Conservation (phyloP, 2,329 filamentous ascomycete species). For the Thermoascus crustaceus region DNA sequence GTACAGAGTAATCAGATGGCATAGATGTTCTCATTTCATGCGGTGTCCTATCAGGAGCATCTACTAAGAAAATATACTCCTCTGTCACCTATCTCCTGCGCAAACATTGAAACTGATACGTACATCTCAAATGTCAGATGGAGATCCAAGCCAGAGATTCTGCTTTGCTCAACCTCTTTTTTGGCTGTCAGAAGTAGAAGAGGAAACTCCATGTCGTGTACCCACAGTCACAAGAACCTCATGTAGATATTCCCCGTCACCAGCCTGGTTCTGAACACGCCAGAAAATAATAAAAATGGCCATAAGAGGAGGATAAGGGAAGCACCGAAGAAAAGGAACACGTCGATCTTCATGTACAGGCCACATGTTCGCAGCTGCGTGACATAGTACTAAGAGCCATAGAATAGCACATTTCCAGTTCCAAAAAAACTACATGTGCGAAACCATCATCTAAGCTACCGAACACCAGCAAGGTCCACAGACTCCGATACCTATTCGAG, state of each 20-base stretch:
- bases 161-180: background rate
- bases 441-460: slow-evolving; percentile 8
- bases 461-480: slow-evolving; percentile 8
- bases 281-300: background rate
- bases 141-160: background rate
- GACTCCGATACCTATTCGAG: no score
- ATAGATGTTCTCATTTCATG: no score
- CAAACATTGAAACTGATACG: no score
- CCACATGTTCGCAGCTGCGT: slow-evolving; percentile 15
- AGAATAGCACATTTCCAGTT: slow-evolving; percentile 16
- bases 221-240: slow-evolving; percentile 5
- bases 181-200: slow-evolving; percentile 3
- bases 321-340: slow-evolving; percentile 9
- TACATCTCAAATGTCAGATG: background rate
- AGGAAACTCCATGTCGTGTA: slow-evolving; percentile 11
- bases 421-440: slow-evolving; percentile 14
- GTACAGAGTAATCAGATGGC: no score
- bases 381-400: no score
- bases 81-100: no score
- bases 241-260: slow-evolving; percentile 7
- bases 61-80: no score
- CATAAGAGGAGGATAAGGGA: slow-evolving; percentile 11
- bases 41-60: no score
- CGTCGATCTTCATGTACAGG: slow-evolving; percentile 12
- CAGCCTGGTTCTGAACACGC: slow-evolving; percentile 12